A percentile compares a stretch with the other conserved stretches of the same genome.
phyloP scores from a whole-genome alignment of 768 basidiomycete genomes.

The Kondoa subrosea region DNA sequence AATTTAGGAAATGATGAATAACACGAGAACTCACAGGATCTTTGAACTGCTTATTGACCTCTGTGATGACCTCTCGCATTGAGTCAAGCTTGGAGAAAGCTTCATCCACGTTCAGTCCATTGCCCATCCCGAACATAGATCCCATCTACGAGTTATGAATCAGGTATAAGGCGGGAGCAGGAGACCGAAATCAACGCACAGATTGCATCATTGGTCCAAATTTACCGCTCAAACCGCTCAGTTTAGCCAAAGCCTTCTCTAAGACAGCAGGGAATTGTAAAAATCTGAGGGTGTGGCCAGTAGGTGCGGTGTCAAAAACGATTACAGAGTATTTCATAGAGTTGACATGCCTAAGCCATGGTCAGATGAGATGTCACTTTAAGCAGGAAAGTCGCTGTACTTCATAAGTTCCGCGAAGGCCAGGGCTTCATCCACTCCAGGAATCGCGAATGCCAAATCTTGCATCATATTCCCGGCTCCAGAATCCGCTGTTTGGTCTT shows the following conservation, averaged over 20 bases:
- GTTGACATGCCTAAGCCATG: slow-evolving; percentile 70
- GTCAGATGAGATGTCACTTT: neutral
- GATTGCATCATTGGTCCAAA: slow-evolving; percentile 96
- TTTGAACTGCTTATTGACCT: slow-evolving; percentile 98
- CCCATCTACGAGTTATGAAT: slow-evolving; percentile 49
- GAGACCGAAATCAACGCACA: slow-evolving; percentile 28
- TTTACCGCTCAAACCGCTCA: slow-evolving; percentile 77
- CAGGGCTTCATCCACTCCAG: slow-evolving; percentile 99
- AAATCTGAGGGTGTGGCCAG: slow-evolving; percentile 94
- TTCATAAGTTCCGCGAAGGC: slow-evolving; percentile 99
- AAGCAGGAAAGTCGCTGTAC: slow-evolving; percentile 38
- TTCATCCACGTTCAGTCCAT: slow-evolving; percentile 69
- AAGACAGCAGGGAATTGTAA: slow-evolving; percentile 96
- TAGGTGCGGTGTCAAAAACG: slow-evolving; percentile 97
- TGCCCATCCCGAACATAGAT: slow-evolving; percentile 84
- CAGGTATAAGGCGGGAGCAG: neutral
- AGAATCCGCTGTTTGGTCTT: slow-evolving; percentile 19
- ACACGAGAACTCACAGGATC: slow-evolving; percentile 54
- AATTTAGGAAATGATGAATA: neutral
- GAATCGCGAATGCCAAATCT: slow-evolving; percentile 95
- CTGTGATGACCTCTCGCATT: slow-evolving; percentile 91
- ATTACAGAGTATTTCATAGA: slow-evolving; percentile 99
- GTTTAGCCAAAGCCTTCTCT: slow-evolving; percentile 89
- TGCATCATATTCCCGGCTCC: slow-evolving; percentile 98
- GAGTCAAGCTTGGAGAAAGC: slow-evolving; percentile 94